Percentiles rank a stretch among this genome's conserved stretches.
phyloP scores from a whole-genome alignment of 768 basidiomycete species.

The Pulveroboletus frians region DNA sequence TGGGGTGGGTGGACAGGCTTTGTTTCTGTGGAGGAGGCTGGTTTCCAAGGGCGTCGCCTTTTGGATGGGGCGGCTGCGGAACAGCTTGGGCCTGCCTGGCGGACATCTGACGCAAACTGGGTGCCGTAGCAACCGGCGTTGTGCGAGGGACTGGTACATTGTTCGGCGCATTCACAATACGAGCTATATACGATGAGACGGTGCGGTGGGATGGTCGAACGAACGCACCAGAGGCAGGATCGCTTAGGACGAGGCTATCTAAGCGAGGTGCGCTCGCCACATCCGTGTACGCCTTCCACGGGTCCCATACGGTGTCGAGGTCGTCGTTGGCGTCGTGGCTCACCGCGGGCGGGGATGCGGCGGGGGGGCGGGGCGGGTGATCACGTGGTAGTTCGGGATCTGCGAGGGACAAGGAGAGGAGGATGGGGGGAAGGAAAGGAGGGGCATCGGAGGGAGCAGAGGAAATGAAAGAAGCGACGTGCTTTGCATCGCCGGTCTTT shows the following conservation, averaged over 20 bases:
- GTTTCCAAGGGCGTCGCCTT: constrained; percentile 17
- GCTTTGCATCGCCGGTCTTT: not conserved
- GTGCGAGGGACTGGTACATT: not conserved
- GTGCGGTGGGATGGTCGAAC: not conserved
- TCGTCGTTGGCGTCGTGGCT: not conserved
- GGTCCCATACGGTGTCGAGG: constrained; percentile 19
- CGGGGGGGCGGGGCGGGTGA: constrained; percentile 1
- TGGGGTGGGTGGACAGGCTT: not conserved
- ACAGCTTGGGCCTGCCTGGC: constrained; percentile 3
- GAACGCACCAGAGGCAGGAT: constrained; percentile 14
- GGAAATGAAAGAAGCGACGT: not conserved
- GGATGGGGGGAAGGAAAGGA: constrained; percentile 37
- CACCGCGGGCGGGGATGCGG: constrained; percentile 15
- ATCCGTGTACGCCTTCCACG: constrained; percentile 14
- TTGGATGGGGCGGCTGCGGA: constrained; percentile 6
- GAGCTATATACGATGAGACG: constrained; percentile 9
- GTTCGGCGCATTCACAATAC: constrained; percentile 2
- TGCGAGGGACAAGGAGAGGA: constrained; percentile 34
- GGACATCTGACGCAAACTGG: constrained; percentile 4
- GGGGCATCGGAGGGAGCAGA: constrained; percentile 12
- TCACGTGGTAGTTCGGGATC: constrained; percentile 19
- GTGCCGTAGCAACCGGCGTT: constrained; percentile 19
- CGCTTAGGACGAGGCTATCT: not conserved
- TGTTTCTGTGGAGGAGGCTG: not conserved
- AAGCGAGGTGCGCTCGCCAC: not conserved